Conservation (phyloP, 768 basidiomycete genomes). For the Clathrus columnatus region DNA sequence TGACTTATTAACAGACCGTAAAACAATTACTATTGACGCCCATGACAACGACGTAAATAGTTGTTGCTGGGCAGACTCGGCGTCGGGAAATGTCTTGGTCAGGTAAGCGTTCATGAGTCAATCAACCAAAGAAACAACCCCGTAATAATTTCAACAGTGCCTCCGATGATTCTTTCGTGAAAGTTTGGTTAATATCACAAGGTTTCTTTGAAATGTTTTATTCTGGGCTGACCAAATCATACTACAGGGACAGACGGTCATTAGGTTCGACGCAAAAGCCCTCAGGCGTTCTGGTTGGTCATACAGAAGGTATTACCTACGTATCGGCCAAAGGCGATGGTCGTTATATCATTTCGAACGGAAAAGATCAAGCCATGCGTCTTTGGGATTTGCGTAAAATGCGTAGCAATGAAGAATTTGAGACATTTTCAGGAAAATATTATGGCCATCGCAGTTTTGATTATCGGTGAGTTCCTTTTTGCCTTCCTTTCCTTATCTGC, state of each 20-base stretch:
- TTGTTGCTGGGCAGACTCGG: slow-evolving; percentile 90
- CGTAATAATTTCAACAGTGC: slow-evolving; percentile 42
- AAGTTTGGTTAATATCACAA: slow-evolving; percentile 70
- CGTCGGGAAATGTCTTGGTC: slow-evolving; percentile 87
- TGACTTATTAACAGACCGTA: slow-evolving; percentile 70
- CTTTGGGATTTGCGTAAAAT: slow-evolving; percentile 95
- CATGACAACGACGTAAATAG: slow-evolving; percentile 91
- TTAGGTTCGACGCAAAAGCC: slow-evolving; percentile 52
- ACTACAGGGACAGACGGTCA: slow-evolving; percentile 42
- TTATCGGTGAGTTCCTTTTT: slow-evolving; percentile 68
- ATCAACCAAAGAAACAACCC: too few species aligned
- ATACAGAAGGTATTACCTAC: slow-evolving; percentile 92
- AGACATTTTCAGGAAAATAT: slow-evolving; percentile 35
- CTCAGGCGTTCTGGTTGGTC: slow-evolving; percentile 88
- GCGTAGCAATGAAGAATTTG: slow-evolving; percentile 64
- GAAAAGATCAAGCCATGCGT: slow-evolving; percentile 88
- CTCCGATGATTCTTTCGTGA: slow-evolving; percentile 89
- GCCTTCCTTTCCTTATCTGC: slow-evolving; percentile 1
- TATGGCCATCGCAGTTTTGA: slow-evolving; percentile 64
- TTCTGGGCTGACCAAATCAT: neutral
- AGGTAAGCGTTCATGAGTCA: neutral
- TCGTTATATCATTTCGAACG: slow-evolving; percentile 89
- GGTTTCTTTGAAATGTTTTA: neutral
- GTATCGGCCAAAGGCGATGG: slow-evolving; percentile 96
- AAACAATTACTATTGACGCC: slow-evolving; percentile 79